Evolutionary conservation across 768 basidiomycete genomes (phyloP).

Genomic region (Lentinula detonsa): DNA sequence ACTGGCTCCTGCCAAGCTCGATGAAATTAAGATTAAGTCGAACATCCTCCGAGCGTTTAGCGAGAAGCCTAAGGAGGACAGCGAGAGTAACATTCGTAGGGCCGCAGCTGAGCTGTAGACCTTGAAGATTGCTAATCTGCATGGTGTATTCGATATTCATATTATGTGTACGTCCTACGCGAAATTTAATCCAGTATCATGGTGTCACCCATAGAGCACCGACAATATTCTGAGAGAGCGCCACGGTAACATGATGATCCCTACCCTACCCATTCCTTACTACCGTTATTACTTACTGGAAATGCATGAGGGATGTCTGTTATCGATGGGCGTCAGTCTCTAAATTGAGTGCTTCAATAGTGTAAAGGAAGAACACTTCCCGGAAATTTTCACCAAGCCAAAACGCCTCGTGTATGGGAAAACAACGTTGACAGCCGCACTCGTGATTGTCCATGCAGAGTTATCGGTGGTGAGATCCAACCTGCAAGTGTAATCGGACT

Average conservation of each 20-base stretch:
- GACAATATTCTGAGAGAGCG: too few relatives aligned
- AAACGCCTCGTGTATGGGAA: slow-evolving; percentile 6
- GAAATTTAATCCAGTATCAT: not conserved
- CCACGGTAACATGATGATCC: too few relatives aligned
- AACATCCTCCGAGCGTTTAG: slow-evolving; percentile 75
- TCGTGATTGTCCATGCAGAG: slow-evolving; percentile 1
- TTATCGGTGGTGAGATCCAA: slow-evolving; percentile 1
- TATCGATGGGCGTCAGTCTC: too few relatives aligned
- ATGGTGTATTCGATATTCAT: not conserved
- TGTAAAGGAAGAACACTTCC: too few relatives aligned
- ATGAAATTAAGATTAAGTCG: slow-evolving; percentile 89
- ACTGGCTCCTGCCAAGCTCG: slow-evolving; percentile 74
- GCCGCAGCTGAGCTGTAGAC: slow-evolving; percentile 38
- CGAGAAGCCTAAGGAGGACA: slow-evolving; percentile 30
- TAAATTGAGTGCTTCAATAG: too few relatives aligned
- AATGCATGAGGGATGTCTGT: too few relatives aligned
- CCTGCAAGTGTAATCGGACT: not conserved
- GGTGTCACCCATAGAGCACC: too few relatives aligned
- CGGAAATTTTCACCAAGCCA: not conserved
- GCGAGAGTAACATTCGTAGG: slow-evolving; percentile 9
- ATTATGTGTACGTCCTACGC: not conserved
- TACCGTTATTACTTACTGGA: too few relatives aligned
- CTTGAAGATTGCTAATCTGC: not conserved
- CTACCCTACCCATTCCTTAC: too few relatives aligned
- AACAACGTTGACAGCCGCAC: not conserved